Percentiles rank a stretch among this genome's conserved stretches.
These are phyloP conservation scores for Cucurbitaria berberidis DNA, from an alignment of 2,329 filamentous ascomycete species.

Conservation along the genomic window DNA sequence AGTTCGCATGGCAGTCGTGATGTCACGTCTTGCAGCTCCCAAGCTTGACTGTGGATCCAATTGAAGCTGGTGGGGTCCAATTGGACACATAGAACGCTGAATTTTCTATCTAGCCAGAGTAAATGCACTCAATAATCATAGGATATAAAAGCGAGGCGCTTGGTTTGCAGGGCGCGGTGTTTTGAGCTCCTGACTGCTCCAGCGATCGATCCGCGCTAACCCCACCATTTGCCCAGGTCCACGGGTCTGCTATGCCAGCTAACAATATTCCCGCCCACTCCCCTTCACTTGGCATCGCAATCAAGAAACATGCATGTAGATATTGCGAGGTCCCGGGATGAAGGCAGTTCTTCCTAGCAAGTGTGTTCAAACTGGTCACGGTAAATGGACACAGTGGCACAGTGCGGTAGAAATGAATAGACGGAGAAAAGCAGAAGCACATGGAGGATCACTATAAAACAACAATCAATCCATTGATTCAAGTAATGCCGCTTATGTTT, in stretches of 20 bases:
- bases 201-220: background rate
- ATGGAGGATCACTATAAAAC: background rate
- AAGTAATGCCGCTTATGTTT: background rate
- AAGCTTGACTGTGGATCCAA: slow-evolving; percentile 7
- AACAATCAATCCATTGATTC: background rate
- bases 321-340: too few species aligned
- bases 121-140: background rate
- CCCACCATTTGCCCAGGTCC: background rate
- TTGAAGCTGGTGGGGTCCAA: background rate
- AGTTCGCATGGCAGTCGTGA: slow-evolving; percentile 20
- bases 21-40: slow-evolving; percentile 19
- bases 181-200: background rate
- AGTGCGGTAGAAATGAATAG: background rate
- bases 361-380: too few species aligned
- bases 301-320: too few species aligned
- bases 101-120: background rate
- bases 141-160: background rate
- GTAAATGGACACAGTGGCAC: too few species aligned
- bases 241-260: too few species aligned
- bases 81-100: background rate
- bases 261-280: too few species aligned
- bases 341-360: too few species aligned
- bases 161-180: background rate
- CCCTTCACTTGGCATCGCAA: too few species aligned
- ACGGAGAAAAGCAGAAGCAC: background rate